Conservation (phyloP, 306 rosid species). For the Pterocarpus macrocarpus region DNA sequence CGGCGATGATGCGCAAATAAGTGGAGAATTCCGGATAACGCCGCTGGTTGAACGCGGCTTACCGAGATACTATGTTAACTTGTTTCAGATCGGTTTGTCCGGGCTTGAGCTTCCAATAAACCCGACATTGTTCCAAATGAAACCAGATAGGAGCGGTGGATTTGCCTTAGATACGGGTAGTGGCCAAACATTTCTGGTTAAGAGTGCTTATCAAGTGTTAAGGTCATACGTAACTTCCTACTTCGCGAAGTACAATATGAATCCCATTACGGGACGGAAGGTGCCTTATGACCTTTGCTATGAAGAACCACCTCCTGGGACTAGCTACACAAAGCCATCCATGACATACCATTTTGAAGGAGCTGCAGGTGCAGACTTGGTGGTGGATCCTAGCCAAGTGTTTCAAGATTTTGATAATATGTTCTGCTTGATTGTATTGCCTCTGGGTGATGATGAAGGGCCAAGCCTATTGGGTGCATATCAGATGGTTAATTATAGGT, state of each 20-base stretch:
- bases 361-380: not conserved
- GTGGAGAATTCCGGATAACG: not conserved
- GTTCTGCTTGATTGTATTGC: not conserved
- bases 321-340: not conserved
- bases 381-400: not conserved
- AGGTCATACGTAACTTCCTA: not conserved
- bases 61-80: not conserved
- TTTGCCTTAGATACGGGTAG: not conserved
- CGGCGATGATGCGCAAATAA: slow-evolving; percentile 6
- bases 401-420: not conserved
- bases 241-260: not conserved
- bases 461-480: not conserved
- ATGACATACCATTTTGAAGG: slow-evolving; percentile 34
- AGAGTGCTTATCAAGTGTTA: not conserved
- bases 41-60: not conserved
- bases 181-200: not conserved
- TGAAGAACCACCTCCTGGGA: not conserved
- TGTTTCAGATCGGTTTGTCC: not conserved
- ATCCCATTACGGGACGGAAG: not conserved
- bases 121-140: not conserved
- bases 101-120: not conserved
- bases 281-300: slow-evolving; percentile 3
- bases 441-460: not conserved
- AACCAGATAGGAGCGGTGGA: not conserved
- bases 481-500: not conserved